Evolutionary conservation across 1,284 basidiomycete species (phyloP).

Genomic region (Exobasidium rhododendri): DNA sequence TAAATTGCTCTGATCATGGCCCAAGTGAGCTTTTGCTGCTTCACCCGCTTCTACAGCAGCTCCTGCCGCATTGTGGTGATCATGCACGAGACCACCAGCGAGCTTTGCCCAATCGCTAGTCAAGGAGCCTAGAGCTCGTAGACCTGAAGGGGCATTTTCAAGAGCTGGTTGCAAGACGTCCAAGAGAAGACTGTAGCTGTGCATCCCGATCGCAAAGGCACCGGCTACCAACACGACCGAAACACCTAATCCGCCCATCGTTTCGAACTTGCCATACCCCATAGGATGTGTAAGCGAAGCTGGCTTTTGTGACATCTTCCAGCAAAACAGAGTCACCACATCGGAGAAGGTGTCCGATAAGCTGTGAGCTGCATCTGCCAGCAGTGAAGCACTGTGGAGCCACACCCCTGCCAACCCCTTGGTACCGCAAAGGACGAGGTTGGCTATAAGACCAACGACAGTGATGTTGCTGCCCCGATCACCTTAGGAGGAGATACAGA

Average conservation of each 20-base stretch:
- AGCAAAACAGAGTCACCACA: slow-evolving; percentile 86
- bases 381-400: slow-evolving; percentile 76
- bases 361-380: slow-evolving; percentile 95
- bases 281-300: slow-evolving; percentile 77
- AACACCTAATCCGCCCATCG: slow-evolving; percentile 80
- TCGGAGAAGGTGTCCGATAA: slow-evolving; percentile 81
- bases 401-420: slow-evolving; percentile 65
- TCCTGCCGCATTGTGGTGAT: slow-evolving; percentile 59
- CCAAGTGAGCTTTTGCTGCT: slow-evolving; percentile 7
- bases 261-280: slow-evolving; percentile 87
- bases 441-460: slow-evolving; percentile 70
- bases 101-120: slow-evolving; percentile 57
- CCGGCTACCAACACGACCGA: slow-evolving; percentile 75
- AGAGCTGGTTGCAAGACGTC: slow-evolving; percentile 61
- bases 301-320: slow-evolving; percentile 77
- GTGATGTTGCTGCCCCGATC: slow-evolving; percentile 56
- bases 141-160: slow-evolving; percentile 61
- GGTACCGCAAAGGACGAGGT: slow-evolving; percentile 73
- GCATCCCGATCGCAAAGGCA: slow-evolving; percentile 83
- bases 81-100: slow-evolving; percentile 61
- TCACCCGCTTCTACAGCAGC: slow-evolving; percentile 15
- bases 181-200: slow-evolving; percentile 79
- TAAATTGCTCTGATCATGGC: slow-evolving; percentile 42
- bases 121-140: slow-evolving; percentile 63
- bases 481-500: slow-evolving; percentile 4